Base-by-base conservation (phyloP, 2,329 filamentous ascomycete species). In the Alternaria longipes region DNA sequence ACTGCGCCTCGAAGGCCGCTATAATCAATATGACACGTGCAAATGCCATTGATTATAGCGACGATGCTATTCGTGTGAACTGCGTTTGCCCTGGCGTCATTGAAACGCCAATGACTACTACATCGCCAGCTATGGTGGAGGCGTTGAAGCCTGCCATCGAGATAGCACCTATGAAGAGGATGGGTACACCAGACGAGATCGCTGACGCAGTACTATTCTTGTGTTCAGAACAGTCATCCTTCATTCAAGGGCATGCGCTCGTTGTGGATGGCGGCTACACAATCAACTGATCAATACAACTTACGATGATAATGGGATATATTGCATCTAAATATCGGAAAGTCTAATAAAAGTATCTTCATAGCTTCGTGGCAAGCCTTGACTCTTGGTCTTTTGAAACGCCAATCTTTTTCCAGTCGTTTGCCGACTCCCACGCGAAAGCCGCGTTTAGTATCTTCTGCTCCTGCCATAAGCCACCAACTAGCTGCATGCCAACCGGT, bases 1-100 rank as follows among this genome's bases (percentile, higher is more conserved):
- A 88, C 62, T 87, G 84, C 55, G 84, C 83, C 0, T 87, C 85
- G 4, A 89, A 89, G 63, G 82, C 85, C 14, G 86, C 86, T 0
- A 81, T 88, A 2, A 84, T 88, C 51, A 84, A 83, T 22, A 82
- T 89, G 82, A 88, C 86, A 0, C 78, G 82, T 6, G 79, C 84
- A 0, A 86, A 87, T 64, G 85, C 84, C 1, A 86, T 87, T 20
- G 84, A 88, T 64, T 87, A 87, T 67, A 84, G 85, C 2, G 66
- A 69, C 5, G 60, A 73, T 45, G 60, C 54, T 1, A 87, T 89
- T 54, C 81, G 86, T 51, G 84, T 89, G 65, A 89, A 89, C 65
- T 86, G 84, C 18, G 83, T 89, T 40, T 88, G 86, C 60, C 86
- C 86, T 0, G 78, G 81, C 11, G 84, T 82, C 38, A 79, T 84